Base-by-base conservation (phyloP, 2,329 filamentous ascomycete genomes). In the Aspergillus awamori region DNA sequence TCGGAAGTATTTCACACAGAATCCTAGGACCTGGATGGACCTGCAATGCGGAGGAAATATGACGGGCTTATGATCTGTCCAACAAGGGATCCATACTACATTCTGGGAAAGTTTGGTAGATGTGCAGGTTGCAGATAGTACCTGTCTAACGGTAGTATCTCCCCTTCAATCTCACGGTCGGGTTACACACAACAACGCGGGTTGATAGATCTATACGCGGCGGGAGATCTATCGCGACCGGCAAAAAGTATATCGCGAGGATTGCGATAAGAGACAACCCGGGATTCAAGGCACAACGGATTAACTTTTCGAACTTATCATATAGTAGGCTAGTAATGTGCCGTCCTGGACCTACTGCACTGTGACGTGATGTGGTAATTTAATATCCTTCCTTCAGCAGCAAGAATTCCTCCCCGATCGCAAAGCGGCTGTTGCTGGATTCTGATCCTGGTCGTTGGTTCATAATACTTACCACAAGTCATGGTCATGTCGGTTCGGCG, bases 51-150 rank as follows among this genome's bases (percentile, higher is more conserved):
- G 47, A 51, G 47, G 47, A 51, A 49, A 33, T 17, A 51, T 51
- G 47, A 51, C 26, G 47, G 47, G 15, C 47, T 51, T 30, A 28
- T 51, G 47, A 51, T 30, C 47, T 33, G 26, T 51, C 47, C 47
- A 51, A 51, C 47, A 30, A 30, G 47, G 26, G 47, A 10, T 28
- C 26, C 15, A 17, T 26, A 10, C 33, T 36, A 36, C 33, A 3
- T 36, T 36, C 33, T 8, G n/a, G 47, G 26, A 28, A 49, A 11
- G 10, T 22, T 45, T 13, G 10, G 20, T 22, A 8, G 41, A 45
- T 45, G 39, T 43, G 39, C 39, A 43, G 39, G n/a, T 45, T 22
- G 41, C 33, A 45, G 41, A 51, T 49, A 49, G 45, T 49, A 49
- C 45, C 47, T 51, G 26, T 51, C 47, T 30, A 51, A 28, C 26